phyloP scores from a whole-genome alignment of 768 basidiomycete genomes.

The Ephemerocybe angulata region DNA sequence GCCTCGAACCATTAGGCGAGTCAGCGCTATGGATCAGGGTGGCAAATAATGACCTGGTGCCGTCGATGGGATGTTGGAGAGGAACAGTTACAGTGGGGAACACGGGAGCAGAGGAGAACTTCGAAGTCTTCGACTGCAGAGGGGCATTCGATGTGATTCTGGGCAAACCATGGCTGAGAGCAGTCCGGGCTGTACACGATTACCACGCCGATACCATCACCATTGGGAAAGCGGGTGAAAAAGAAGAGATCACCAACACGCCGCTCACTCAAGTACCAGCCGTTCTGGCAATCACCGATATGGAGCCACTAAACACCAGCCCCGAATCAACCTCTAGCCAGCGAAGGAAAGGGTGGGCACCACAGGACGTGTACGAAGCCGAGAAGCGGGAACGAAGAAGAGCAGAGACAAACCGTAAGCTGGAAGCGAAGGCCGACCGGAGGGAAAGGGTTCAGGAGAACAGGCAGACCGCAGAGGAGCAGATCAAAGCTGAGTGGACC shows the following conservation, averaged over 20 bases:
- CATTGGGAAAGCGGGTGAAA: background rate
- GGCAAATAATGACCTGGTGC: slow-evolving; percentile 27
- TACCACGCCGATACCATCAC: slow-evolving; percentile 18
- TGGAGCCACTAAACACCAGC: too few species aligned
- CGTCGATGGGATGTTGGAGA: slow-evolving; percentile 17
- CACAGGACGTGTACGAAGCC: background rate
- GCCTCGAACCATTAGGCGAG: slow-evolving; percentile 6
- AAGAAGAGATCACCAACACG: background rate
- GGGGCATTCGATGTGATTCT: slow-evolving; percentile 25
- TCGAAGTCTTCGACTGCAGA: slow-evolving; percentile 25
- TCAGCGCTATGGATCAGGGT: slow-evolving; percentile 24
- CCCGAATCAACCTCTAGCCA: background rate
- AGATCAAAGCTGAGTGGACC: background rate
- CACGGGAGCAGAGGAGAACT: slow-evolving; percentile 4
- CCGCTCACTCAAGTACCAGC: background rate
- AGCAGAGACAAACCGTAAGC: background rate
- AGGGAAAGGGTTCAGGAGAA: background rate
- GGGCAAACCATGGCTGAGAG: slow-evolving; percentile 24
- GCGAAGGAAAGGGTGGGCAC: background rate
- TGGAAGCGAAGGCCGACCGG: background rate
- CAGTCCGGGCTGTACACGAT: slow-evolving; percentile 22
- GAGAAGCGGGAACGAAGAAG: background rate
- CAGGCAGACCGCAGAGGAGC: background rate
- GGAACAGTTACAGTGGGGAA: slow-evolving; percentile 16
- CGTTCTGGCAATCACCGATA: background rate